These are phyloP conservation scores for Debaryomyces robertsiae DNA, from an alignment of 1,139 yeast genomes.

Conservation along the genomic window DNA sequence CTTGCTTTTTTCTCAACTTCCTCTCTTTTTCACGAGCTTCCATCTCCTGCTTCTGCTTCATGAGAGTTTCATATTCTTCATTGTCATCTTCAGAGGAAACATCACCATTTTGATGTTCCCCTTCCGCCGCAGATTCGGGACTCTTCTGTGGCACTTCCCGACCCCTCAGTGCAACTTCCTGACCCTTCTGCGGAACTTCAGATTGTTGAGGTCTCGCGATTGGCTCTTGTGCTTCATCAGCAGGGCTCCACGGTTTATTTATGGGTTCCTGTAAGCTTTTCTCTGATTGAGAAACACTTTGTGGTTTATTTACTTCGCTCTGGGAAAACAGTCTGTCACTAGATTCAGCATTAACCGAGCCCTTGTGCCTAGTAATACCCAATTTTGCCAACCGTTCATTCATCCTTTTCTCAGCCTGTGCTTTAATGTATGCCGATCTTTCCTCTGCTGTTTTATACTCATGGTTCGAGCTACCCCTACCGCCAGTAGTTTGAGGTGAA, in stretches of 20 bases:
- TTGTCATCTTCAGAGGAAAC: slow-evolving; percentile 45
- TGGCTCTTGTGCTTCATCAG: background rate
- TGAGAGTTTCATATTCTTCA: slow-evolving; percentile 48
- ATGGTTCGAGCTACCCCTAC: slow-evolving; percentile 14
- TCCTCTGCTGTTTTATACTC: slow-evolving; percentile 55
- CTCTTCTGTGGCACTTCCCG: background rate
- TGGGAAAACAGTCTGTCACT: background rate
- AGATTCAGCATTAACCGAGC: background rate
- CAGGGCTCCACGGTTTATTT: background rate
- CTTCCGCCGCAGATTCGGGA: slow-evolving; percentile 1
- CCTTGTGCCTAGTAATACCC: slow-evolving; percentile 59
- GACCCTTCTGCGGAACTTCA: slow-evolving; percentile 3
- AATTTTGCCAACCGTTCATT: slow-evolving; percentile 84
- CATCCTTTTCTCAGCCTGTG: slow-evolving; percentile 90
- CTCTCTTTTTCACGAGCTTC: slow-evolving; percentile 52
- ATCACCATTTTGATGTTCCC: slow-evolving; percentile 16
- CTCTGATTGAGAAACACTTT: slow-evolving; percentile 3
- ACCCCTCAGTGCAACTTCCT: background rate
- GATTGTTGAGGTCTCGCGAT: slow-evolving; percentile 7
- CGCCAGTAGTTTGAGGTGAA: slow-evolving; percentile 16
- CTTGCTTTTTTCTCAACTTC: slow-evolving; percentile 49
- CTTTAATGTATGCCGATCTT: slow-evolving; percentile 81
- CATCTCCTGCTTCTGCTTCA: slow-evolving; percentile 50
- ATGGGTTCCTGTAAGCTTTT: background rate
- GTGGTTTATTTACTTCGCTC: slow-evolving; percentile 3